Percentiles rank a stretch among this genome's conserved stretches.
Evolutionary conservation across 129 eudicot species (phyloP).

Genomic region (Flaveria linearis): DNA sequence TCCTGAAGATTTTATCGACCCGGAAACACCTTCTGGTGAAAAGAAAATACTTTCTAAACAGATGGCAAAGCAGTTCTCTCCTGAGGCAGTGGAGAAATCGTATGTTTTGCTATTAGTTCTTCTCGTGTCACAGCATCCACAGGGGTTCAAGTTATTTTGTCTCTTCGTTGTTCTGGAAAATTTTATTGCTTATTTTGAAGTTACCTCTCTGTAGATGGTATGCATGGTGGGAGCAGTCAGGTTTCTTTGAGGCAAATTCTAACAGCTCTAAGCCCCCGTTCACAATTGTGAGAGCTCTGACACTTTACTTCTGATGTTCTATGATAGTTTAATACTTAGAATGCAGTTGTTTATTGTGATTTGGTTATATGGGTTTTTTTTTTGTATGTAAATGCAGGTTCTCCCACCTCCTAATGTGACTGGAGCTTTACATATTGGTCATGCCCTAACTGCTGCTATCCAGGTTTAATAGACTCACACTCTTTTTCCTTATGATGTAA

Average conservation of each 20-base stretch:
- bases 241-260: conserved; percentile 75
- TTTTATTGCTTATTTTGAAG: not conserved
- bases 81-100: conserved; percentile 90
- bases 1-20: conserved; percentile 68
- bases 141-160: not conserved
- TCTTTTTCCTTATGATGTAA: not conserved
- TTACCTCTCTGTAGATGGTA: conserved; percentile 68
- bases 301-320: not conserved
- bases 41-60: conserved; percentile 74
- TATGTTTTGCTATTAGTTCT: conserved; percentile 34
- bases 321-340: not conserved
- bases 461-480: conserved; percentile 47
- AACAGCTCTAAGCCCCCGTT: conserved; percentile 81
- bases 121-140: not conserved
- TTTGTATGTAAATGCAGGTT: conserved; percentile 56
- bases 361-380: not conserved
- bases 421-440: conserved; percentile 96
- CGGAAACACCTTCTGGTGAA: conserved; percentile 86
- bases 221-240: conserved; percentile 92
- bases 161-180: not conserved
- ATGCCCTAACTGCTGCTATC: conserved; percentile 92
- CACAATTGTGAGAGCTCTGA: conserved; percentile 75
- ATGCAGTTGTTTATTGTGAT: not conserved
- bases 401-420: conserved; percentile 99
- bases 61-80: conserved; percentile 83